A percentile compares a stretch with the other conserved stretches of the same genome.
These are phyloP conservation scores for Fusarium bactridioides DNA, from an alignment of 2,329 filamentous ascomycete species.

Conservation along the genomic window DNA sequence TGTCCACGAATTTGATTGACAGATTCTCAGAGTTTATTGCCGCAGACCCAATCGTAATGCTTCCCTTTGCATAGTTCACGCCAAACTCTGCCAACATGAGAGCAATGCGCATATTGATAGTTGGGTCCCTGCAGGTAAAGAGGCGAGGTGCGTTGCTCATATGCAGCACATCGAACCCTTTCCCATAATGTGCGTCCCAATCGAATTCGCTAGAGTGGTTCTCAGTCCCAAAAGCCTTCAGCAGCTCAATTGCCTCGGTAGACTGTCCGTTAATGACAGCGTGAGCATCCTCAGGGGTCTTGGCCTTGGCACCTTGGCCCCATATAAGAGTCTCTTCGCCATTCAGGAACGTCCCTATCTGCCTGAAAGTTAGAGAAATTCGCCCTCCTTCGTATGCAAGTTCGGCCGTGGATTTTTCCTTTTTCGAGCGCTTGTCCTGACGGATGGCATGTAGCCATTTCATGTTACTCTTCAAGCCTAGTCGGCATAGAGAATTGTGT, in stretches of 20 bases:
- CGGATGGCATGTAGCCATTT: constrained; percentile 93
- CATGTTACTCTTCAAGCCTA: constrained; percentile 83
- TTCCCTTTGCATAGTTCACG: constrained; percentile 57
- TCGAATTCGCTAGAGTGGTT: constrained; percentile 77
- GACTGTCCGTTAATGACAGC: constrained; percentile 75
- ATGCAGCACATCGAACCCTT: constrained; percentile 85
- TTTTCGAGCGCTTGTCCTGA: constrained; percentile 76
- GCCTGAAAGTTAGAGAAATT: constrained; percentile 90
- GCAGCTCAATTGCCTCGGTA: constrained; percentile 70
- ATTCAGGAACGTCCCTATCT: constrained; percentile 85
- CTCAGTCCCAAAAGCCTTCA: constrained; percentile 83
- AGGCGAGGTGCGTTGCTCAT: constrained; percentile 61
- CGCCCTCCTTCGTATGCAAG: constrained; percentile 76
- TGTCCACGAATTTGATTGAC: constrained; percentile 62
- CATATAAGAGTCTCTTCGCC: constrained; percentile 74
- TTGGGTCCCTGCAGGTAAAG: constrained; percentile 56
- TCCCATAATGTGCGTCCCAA: constrained; percentile 79
- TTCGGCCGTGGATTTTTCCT: constrained; percentile 75
- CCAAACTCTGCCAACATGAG: constrained; percentile 60
- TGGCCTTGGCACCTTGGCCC: constrained; percentile 86
- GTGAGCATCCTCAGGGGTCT: constrained; percentile 67
- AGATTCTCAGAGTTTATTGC: constrained; percentile 1
- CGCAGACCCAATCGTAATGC: constrained; percentile 42
- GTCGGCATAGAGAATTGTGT: constrained; percentile 87
- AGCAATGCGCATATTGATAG: constrained; percentile 59